Evolutionary conservation across 805 yeast genomes (phyloP), one percentile per base, ranked within the genome.

Genomic region (Yamadazyma scolyti): DNA sequence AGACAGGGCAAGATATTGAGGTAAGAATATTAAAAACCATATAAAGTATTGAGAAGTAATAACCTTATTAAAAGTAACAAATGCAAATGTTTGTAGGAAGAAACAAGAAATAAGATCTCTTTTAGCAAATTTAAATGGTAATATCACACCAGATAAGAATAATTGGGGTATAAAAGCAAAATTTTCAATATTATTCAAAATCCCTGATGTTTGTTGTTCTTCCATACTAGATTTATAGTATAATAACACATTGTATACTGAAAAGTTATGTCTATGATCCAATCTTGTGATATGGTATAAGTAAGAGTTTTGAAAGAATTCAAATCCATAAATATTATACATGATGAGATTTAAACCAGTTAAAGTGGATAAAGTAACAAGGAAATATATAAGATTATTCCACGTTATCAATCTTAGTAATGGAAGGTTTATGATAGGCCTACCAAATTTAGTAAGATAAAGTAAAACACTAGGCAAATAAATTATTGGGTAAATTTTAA

Each of bases 251-350:
- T 89, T 84, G 72, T 89, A 93, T 2, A 89, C 65, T 4, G 96
- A 85, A 52, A 93, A 93, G 57, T 93, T 93, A 58, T 93, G 98
- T 28, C 98, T 75, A 56, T 93, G 98, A 54, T 93, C 98, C 4
- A 86, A 57, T 38, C 98, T 67, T 6, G 75, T 66, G 24, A 90
- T 60, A 55, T 90, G 98, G 52, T 90, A 89, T 4, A 87, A 50
- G 51, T 85, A 88, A 0, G 96, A 73, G 45, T 90, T 84, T 24
- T 75, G 64, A 9, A 93, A 37, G 50, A 81, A 90, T 41, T 85
- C 90, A 27, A 60, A 51, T 1, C 96, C 96, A 49, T 88, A 89
- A 2, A 71, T 40, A 4, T 38, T 16, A 57, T 76, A 86, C 95
- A 90, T 86, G 20, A 67, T 26, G 1, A 51, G 59, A 2, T 82